A percentile compares a stretch with the other conserved stretches of the same genome.
Conservation (phyloP, 345 rosid species). For the Adansonia digitata region DNA sequence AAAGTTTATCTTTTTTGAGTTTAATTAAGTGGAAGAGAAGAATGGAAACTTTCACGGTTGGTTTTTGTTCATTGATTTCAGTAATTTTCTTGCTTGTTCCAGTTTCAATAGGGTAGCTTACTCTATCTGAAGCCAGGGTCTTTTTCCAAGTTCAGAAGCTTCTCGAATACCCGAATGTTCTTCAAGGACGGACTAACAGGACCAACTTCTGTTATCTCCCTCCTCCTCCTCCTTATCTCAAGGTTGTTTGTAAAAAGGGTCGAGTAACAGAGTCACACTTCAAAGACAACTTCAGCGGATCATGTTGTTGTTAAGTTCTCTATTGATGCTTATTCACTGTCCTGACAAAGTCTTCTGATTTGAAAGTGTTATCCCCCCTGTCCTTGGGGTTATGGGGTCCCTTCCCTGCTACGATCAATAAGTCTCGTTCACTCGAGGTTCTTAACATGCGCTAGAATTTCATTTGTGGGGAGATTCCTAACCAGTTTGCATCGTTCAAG, state of each 20-base stretch:
- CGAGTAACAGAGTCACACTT: constrained; percentile 38
- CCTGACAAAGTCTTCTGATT: constrained; percentile 55
- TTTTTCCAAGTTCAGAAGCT: constrained; percentile 57
- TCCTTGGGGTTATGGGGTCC: constrained; percentile 80
- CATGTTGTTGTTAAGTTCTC: constrained; percentile 37
- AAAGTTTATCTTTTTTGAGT: not conserved
- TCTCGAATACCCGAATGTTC: constrained; percentile 62
- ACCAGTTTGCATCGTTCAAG: constrained; percentile 39
- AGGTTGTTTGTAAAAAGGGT: constrained; percentile 44
- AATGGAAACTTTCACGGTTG: constrained; percentile 28
- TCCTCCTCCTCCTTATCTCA: constrained; percentile 51
- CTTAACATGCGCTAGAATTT: constrained; percentile 71
- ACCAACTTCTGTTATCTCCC: constrained; percentile 72
- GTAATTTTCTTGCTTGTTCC: constrained; percentile 27
- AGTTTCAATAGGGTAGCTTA: constrained; percentile 43
- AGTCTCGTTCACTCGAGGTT: constrained; percentile 45
- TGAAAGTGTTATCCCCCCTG: constrained; percentile 57
- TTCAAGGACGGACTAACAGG: constrained; percentile 73
- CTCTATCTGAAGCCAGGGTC: constrained; percentile 45
- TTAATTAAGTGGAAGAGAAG: not conserved
- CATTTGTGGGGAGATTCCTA: constrained; percentile 59
- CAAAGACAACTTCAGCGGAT: constrained; percentile 14
- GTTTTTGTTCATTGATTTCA: constrained; percentile 15
- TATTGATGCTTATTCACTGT: constrained; percentile 63
- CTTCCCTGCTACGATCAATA: constrained; percentile 49